These are phyloP conservation scores for Volvariella surrecta DNA, from an alignment of 1,284 basidiomycete species.

Conservation along the genomic window DNA sequence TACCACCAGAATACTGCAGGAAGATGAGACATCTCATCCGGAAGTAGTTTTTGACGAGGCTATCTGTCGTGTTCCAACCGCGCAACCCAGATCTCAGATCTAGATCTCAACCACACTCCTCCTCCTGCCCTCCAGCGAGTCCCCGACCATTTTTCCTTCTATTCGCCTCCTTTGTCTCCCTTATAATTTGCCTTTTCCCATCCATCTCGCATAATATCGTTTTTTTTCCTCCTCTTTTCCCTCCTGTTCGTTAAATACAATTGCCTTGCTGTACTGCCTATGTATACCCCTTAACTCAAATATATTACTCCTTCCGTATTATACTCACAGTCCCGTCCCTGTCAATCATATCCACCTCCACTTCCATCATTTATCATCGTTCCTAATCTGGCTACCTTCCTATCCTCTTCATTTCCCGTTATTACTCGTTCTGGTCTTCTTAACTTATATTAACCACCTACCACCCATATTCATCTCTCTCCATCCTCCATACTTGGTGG, in stretches of 20 bases:
- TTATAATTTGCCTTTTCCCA: background rate
- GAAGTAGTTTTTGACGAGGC: constrained; percentile 2
- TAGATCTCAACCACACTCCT: constrained; percentile 8
- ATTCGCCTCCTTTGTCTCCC: background rate
- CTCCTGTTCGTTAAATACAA: too few species aligned
- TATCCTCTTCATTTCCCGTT: background rate
- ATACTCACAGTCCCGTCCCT: too few species aligned
- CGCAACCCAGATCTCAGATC: constrained; percentile 16
- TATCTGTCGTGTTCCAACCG: constrained; percentile 11
- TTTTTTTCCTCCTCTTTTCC: too few species aligned
- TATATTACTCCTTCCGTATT: too few species aligned
- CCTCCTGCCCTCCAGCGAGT: background rate
- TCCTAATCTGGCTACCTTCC: too few species aligned
- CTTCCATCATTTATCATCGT: background rate
- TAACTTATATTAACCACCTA: background rate
- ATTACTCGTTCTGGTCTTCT: background rate
- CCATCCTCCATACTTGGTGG: too few species aligned
- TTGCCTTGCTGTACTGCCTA: too few species aligned
- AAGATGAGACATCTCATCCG: background rate
- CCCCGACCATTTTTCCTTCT: background rate
- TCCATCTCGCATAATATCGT: too few species aligned
- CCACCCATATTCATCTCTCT: too few species aligned
- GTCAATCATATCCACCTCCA: too few species aligned
- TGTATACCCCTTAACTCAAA: too few species aligned
- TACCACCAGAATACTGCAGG: background rate